Evolutionary conservation across 257 asterid genomes (phyloP), one percentile per base, ranked within the genome.

Genomic region (Gentiana straminea): DNA sequence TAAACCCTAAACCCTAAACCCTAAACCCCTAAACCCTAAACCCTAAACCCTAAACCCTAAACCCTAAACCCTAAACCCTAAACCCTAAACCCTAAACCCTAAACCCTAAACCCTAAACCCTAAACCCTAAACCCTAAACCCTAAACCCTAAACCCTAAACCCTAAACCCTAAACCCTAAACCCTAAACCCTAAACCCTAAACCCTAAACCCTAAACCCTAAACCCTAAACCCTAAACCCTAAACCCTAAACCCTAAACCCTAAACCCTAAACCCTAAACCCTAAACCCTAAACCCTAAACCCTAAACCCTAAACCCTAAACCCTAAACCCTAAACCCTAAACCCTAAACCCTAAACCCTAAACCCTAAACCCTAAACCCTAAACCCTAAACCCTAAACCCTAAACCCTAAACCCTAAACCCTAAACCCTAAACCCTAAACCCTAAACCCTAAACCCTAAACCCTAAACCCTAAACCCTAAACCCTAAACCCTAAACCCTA

Each of bases 301-400:
- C 51, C 51, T n/a, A 8, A 47, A 47, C 12, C 51, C 15, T n/a
- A 9, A 47, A 47, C 12, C 51, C 51, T n/a, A 8, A 47, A 47
- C 12, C 51, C 51, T 47, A 47, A 47, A 47, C 51, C 51, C 51
- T 47, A 47, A 47, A 47, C 3, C 51, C 51, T 47, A 47, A 47
- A 47, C 51, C 51, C 51, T 47, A 47, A 38, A 38, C 44, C 44
- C n/a, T 38, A 47, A 54, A 35, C 58, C 60, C 60, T 56, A 56
- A 56, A 56, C 60, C 60, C 60, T 57, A 56, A 56, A 56, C 60
- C 60, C 60, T 56, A 56, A 56, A 56, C 60, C 60, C 60, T 56
- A 35, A 47, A 47, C 51, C 51, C 51, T 38, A 38, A 38, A n/a
- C n/a, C 44, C 44, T 38, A 38, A 38, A 38, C 44, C 44, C n/a